A percentile compares a stretch with the other conserved stretches of the same genome.
These are phyloP conservation scores for Sphagnurus paluster DNA, from an alignment of 1,284 basidiomycete genomes.

Conservation along the genomic window DNA sequence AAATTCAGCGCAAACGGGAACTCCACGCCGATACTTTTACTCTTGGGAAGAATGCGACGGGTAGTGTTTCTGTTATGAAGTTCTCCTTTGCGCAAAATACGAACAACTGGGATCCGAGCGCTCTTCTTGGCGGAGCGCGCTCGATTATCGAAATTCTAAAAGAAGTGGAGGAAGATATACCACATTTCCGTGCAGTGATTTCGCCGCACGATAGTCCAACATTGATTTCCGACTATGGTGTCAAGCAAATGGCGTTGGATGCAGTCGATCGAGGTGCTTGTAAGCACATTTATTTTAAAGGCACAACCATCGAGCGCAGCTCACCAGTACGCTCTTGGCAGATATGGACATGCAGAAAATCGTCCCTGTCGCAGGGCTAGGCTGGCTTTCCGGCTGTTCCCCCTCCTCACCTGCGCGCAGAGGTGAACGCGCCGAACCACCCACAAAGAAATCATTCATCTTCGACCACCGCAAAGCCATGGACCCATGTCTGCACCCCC, in stretches of 20 bases:
- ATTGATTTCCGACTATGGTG: constrained; percentile 36
- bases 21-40: constrained; percentile 30
- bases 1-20: constrained; percentile 33
- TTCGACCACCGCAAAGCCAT: constrained; percentile 47
- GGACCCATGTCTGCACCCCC: constrained; percentile 61
- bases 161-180: constrained; percentile 33
- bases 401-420: constrained; percentile 39
- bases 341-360: constrained; percentile 28
- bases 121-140: constrained; percentile 15
- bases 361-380: constrained; percentile 28
- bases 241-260: constrained; percentile 31
- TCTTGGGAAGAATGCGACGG: constrained; percentile 26
- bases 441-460: constrained; percentile 46
- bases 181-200: constrained; percentile 38
- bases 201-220: constrained; percentile 42
- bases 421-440: constrained; percentile 24
- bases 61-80: constrained; percentile 31
- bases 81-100: constrained; percentile 22
- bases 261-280: constrained; percentile 35
- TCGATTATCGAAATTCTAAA: constrained; percentile 30
- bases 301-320: constrained; percentile 8
- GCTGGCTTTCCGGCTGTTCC: constrained; percentile 39
- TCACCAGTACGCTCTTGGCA: constrained; percentile 12
- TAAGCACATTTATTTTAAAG: constrained; percentile 20
- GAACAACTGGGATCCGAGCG: constrained; percentile 30